These are phyloP conservation scores for Ulota crispa DNA, from an alignment of 225 moss, liverwort and hornwort species.

Conservation along the genomic window DNA sequence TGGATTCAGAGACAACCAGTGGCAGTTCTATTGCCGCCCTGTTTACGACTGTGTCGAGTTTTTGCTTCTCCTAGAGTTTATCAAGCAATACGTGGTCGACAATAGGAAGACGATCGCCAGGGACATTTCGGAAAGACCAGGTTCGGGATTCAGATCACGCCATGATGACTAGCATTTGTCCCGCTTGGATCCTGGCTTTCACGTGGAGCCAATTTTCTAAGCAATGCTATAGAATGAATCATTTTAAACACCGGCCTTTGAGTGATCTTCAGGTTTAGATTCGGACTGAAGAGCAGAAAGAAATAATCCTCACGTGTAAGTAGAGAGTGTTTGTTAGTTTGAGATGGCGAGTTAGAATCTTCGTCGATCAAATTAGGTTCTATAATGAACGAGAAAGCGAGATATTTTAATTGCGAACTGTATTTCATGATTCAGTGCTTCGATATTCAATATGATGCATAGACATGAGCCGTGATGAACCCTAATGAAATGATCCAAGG, in stretches of 20 bases:
- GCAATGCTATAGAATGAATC: conserved; percentile 3
- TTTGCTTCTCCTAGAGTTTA: conserved; percentile 72
- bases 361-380: conserved; percentile 21
- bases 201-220: background rate
- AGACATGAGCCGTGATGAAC: background rate
- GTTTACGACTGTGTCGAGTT: conserved; percentile 86
- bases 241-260: background rate
- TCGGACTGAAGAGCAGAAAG: background rate
- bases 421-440: background rate
- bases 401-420: background rate
- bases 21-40: conserved; percentile 56
- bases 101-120: conserved; percentile 29
- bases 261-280: conserved; percentile 17
- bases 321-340: background rate
- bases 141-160: conserved; percentile 20
- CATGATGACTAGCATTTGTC: background rate
- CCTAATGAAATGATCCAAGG: background rate
- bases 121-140: conserved; percentile 33
- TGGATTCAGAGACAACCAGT: conserved; percentile 45
- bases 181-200: background rate
- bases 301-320: background rate
- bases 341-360: background rate
- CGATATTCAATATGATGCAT: background rate
- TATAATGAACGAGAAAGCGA: background rate
- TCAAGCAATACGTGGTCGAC: conserved; percentile 48